Percentiles rank a stretch among this genome's conserved stretches.
Conservation (phyloP, 2,329 filamentous ascomycete species). For the Scedosporium minutisporum region DNA sequence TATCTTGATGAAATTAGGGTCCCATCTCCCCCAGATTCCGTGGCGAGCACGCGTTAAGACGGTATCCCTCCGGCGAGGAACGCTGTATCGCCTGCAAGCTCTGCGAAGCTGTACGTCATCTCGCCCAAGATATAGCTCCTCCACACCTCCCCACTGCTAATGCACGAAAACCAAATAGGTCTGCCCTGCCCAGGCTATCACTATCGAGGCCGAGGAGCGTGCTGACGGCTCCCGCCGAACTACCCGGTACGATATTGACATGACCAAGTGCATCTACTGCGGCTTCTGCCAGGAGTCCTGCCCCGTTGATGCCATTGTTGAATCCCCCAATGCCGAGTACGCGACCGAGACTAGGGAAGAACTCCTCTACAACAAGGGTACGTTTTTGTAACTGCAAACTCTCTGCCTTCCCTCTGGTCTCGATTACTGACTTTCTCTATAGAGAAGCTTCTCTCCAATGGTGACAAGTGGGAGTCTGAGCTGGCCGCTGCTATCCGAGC, state of each 20-base stretch:
- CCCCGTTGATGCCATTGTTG: slow-evolving; percentile 83
- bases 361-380: slow-evolving; percentile 85
- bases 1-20: slow-evolving; percentile 40
- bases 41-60: slow-evolving; percentile 90
- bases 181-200: slow-evolving; percentile 96
- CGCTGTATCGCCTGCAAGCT: slow-evolving; percentile 99
- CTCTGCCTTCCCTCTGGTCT: too few relatives aligned
- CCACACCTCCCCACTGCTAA: background rate
- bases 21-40: slow-evolving; percentile 97
- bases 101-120: slow-evolving; percentile 65
- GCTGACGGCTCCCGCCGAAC: slow-evolving; percentile 91
- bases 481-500: slow-evolving; percentile 84
- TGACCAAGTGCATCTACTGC: slow-evolving; percentile 99
- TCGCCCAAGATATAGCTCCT: too few relatives aligned
- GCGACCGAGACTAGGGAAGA: slow-evolving; percentile 71
- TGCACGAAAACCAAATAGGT: slow-evolving; percentile 37
- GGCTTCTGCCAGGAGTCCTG: slow-evolving; percentile 99
- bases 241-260: slow-evolving; percentile 97
- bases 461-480: slow-evolving; percentile 97
- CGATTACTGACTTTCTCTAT: slow-evolving; percentile 26
- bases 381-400: slow-evolving; percentile 19
- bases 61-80: slow-evolving; percentile 96
- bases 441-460: slow-evolving; percentile 76
- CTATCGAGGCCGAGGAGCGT: slow-evolving; percentile 97
- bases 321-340: slow-evolving; percentile 55